Base-by-base conservation (phyloP, 23 red algal species). In the Gracilaria gracilis region DNA sequence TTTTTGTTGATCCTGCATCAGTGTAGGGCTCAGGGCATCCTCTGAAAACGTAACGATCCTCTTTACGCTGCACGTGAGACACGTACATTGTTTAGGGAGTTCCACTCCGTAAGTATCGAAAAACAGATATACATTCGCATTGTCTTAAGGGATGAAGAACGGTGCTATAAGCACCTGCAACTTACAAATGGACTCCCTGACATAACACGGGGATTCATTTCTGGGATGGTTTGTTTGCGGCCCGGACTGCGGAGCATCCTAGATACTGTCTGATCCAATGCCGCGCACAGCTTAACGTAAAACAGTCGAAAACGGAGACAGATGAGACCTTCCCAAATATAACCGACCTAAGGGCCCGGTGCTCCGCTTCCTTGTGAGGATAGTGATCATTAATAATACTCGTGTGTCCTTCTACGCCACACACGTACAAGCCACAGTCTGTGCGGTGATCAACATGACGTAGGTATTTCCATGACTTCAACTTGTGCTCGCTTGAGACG, bases 221-320 rank as follows among this genome's bases (percentile, higher is more conserved):
- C 19, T 19, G 42, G 42, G 5, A 46, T 55, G 51, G 11, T 55
- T 2, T 19, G 16, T 2, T 15, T 48, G 7, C 44, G 12, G 44
- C 44, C 44, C 44, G 44, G 12, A 48, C 44, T 12, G 12, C 44
- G n/a, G n/a, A n/a, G n/a, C 42, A 46, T 46, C 42, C 5, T 46
- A 46, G 5, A 46, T 46, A 46, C 51, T 55, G 14, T 69, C 64
- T 9, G 31, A 36, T 20, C 33, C 64, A 31, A 24, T 38, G 32
- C 1, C 32, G 20, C 32, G 31, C 20, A 55, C 51, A 20, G 3
- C 64, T 69, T 32, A 69, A 69, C 64, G 33, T 36, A 17, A 17
- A 34, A 38, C 64, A 15, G 28, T 55, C 9, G 31, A 69, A 69
- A 69, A 69, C 61, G 31, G 64, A 69, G 64, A 69, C 64, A 69